A percentile compares a stretch with the other conserved stretches of the same genome.
Conservation (phyloP, 2,329 filamentous ascomycete genomes). For the Colletotrichum salicis region DNA sequence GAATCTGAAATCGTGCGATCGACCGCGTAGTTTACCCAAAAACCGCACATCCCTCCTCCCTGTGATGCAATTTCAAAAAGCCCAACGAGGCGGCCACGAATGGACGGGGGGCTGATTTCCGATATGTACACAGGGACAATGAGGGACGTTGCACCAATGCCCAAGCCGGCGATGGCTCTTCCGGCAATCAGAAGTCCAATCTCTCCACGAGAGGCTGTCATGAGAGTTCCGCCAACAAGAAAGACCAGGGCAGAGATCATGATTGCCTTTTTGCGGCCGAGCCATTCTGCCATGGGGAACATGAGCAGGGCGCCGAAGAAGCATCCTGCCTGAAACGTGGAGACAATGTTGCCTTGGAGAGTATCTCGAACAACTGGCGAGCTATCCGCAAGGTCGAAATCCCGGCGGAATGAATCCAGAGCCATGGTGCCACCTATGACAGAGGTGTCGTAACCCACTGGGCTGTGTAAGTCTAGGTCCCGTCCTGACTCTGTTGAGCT, state of each 20-base stretch:
- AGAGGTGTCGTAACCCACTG: slow-evolving; percentile 16
- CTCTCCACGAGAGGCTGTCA: slow-evolving; percentile 44
- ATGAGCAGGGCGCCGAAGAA: slow-evolving; percentile 65
- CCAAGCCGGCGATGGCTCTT: slow-evolving; percentile 62
- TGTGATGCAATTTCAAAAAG: slow-evolving; percentile 63
- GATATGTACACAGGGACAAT: slow-evolving; percentile 68
- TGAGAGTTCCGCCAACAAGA: slow-evolving; percentile 59
- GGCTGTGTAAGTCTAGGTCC: not conserved
- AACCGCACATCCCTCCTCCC: slow-evolving; percentile 60
- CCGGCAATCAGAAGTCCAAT: slow-evolving; percentile 67
- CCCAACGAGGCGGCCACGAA: slow-evolving; percentile 62
- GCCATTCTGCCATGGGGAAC: slow-evolving; percentile 64
- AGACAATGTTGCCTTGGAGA: slow-evolving; percentile 45
- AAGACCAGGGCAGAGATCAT: slow-evolving; percentile 62
- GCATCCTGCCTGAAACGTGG: slow-evolving; percentile 66
- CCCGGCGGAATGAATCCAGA: slow-evolving; percentile 38
- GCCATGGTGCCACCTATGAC: slow-evolving; percentile 41
- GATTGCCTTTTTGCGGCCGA: slow-evolving; percentile 64
- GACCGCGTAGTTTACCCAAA: slow-evolving; percentile 48
- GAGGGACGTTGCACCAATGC: slow-evolving; percentile 60
- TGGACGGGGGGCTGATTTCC: slow-evolving; percentile 64
- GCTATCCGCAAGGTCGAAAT: slow-evolving; percentile 34
- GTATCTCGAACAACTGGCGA: slow-evolving; percentile 29
- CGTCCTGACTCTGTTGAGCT: too few species aligned
- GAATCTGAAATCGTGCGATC: slow-evolving; percentile 38